Percentiles rank a stretch among this genome's conserved stretches.
These are phyloP conservation scores for Trametes polyzona DNA, from an alignment of 1,284 basidiomycete genomes.

Conservation along the genomic window DNA sequence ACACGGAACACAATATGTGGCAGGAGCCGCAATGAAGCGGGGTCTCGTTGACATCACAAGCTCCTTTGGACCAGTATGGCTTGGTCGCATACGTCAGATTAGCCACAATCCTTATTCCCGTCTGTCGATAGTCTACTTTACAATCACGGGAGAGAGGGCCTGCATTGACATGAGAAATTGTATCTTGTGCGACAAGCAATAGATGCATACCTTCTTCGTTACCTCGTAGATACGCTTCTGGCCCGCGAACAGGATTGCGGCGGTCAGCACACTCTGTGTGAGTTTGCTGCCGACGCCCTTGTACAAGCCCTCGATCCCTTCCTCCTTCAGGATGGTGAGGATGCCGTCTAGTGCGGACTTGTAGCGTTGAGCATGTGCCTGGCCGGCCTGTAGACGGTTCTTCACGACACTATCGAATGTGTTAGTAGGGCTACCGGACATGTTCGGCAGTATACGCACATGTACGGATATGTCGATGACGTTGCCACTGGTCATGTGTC, in stretches of 20 bases:
- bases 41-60: no score
- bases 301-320: conserved; percentile 84
- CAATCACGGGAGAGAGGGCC: conserved; percentile 18
- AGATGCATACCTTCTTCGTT: conserved; percentile 54
- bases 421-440: not conserved
- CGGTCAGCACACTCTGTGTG: conserved; percentile 87
- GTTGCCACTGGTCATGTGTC: conserved; percentile 61
- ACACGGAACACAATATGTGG: no score
- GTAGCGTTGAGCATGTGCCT: conserved; percentile 63
- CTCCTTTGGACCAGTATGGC: no score
- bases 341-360: conserved; percentile 75
- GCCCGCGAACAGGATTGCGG: conserved; percentile 86
- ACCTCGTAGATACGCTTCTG: conserved; percentile 79
- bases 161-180: not conserved
- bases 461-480: conserved; percentile 77
- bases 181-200: not conserved
- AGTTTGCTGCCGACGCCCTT: conserved; percentile 87
- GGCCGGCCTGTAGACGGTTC: conserved; percentile 80
- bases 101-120: no score
- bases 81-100: no score
- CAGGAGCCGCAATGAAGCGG: no score
- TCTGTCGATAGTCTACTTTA: conserved; percentile 20
- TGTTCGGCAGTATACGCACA: conserved; percentile 47
- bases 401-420: conserved; percentile 69
- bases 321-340: conserved; percentile 71